Conservation (phyloP, 768 basidiomycete genomes). For the Porpolomopsis calyptriformis region DNA sequence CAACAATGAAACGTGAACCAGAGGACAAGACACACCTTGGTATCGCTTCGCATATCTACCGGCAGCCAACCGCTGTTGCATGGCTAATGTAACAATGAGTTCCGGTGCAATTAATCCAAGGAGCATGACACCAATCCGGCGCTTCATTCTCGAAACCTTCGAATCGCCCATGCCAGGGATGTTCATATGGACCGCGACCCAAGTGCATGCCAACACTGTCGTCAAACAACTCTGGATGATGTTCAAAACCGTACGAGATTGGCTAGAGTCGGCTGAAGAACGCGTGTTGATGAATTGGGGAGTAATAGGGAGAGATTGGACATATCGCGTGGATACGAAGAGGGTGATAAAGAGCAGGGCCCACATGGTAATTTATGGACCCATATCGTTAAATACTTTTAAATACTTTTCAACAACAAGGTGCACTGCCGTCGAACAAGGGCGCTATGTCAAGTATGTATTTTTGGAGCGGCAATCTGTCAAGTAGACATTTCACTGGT, state of each 20-base stretch:
- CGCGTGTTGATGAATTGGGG: too few species aligned
- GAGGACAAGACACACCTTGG: not conserved
- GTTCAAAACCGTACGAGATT: conserved; percentile 9
- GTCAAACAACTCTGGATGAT: conserved; percentile 18
- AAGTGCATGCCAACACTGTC: conserved; percentile 18
- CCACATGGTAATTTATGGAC: too few species aligned
- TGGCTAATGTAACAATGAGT: conserved; percentile 14
- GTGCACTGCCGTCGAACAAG: too few species aligned
- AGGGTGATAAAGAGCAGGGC: too few species aligned
- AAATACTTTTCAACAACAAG: too few species aligned
- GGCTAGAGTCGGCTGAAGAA: too few species aligned
- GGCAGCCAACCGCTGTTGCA: conserved; percentile 13
- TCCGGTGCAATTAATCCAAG: conserved; percentile 17
- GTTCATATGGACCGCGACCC: conserved; percentile 19
- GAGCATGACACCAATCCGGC: conserved; percentile 10
- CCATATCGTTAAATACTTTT: too few species aligned
- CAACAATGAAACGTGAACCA: not conserved
- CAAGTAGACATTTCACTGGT: too few species aligned
- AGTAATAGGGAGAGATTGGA: too few species aligned
- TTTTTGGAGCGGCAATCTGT: too few species aligned
- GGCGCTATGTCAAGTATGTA: too few species aligned
- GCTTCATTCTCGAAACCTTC: not conserved
- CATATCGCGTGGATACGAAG: too few species aligned
- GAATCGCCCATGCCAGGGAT: conserved; percentile 8
- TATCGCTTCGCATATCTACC: not conserved